phyloP scores from a whole-genome alignment of 768 basidiomycete species.

The Cyclocybe cylindracea region DNA sequence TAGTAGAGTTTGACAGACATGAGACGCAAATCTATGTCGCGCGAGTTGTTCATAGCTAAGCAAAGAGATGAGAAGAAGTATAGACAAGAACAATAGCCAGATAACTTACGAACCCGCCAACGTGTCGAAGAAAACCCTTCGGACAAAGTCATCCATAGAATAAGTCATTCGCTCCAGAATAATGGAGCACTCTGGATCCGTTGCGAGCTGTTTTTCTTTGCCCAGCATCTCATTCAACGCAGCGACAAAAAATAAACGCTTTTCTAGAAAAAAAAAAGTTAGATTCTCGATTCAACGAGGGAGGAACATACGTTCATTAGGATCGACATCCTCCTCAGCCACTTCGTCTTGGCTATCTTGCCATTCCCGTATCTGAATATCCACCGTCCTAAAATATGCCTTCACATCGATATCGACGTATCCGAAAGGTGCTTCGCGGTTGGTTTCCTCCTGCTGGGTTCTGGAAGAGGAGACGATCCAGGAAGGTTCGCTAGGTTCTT shows the following conservation, averaged over 20 bases:
- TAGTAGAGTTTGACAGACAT: constrained; percentile 92
- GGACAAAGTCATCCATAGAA: constrained; percentile 96
- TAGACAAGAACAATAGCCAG: background rate
- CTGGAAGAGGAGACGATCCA: constrained; percentile 60
- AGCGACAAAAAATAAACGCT: constrained; percentile 76
- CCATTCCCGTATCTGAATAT: constrained; percentile 87
- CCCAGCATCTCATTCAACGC: constrained; percentile 83
- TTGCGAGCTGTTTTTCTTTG: constrained; percentile 88
- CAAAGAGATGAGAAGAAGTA: background rate
- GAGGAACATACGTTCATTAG: constrained; percentile 63
- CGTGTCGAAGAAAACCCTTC: constrained; percentile 86
- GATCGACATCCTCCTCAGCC: constrained; percentile 44
- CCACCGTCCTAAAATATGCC: constrained; percentile 89
- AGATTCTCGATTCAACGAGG: background rate
- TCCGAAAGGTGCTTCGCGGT: constrained; percentile 83
- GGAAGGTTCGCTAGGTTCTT: constrained; percentile 49
- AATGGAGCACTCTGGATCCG: constrained; percentile 91
- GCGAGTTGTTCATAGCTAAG: constrained; percentile 62
- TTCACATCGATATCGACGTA: constrained; percentile 88
- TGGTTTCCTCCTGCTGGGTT: constrained; percentile 34
- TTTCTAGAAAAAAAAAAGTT: constrained; percentile 44
- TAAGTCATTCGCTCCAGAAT: constrained; percentile 88
- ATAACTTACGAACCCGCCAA: constrained; percentile 82
- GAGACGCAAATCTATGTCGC: constrained; percentile 89
- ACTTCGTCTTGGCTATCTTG: constrained; percentile 56